Evolutionary conservation across 495 filamentous ascomycete species (phyloP).

Genomic region (Lophium mytilinum): DNA sequence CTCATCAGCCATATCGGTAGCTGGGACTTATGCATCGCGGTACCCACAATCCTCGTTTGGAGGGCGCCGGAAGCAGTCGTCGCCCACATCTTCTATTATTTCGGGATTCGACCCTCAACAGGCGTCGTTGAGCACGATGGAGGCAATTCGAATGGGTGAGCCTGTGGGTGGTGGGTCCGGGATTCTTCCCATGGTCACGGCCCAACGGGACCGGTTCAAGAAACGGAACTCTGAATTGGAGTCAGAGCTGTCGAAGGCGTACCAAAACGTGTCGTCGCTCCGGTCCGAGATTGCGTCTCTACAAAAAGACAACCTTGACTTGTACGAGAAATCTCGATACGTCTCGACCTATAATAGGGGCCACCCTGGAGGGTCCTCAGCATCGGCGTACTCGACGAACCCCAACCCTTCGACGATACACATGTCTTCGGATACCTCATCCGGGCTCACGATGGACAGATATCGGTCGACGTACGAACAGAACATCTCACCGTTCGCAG

Average conservation of each 20-base stretch:
- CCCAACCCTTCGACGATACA: slow-evolving; percentile 68
- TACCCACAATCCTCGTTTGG: slow-evolving; percentile 68
- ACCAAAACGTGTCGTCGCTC: slow-evolving; percentile 73
- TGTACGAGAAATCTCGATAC: slow-evolving; percentile 98
- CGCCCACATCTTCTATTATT: slow-evolving; percentile 95
- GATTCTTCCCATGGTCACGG: slow-evolving; percentile 95
- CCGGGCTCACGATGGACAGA: slow-evolving; percentile 66
- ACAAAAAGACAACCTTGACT: slow-evolving; percentile 90
- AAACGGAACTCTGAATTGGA: slow-evolving; percentile 89
- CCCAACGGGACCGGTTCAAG: slow-evolving; percentile 97
- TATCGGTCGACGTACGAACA: slow-evolving; percentile 93
- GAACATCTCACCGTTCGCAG: slow-evolving; percentile 90
- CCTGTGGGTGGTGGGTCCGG: slow-evolving; percentile 75
- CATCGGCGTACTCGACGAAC: slow-evolving; percentile 62
- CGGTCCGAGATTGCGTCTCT: slow-evolving; percentile 86
- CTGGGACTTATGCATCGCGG: slow-evolving; percentile 81
- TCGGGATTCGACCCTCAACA: slow-evolving; percentile 77
- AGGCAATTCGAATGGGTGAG: slow-evolving; percentile 56
- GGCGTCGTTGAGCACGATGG: slow-evolving; percentile 39
- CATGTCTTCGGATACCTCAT: slow-evolving; percentile 49
- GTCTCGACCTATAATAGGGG: slow-evolving; percentile 81
- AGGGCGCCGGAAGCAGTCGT: slow-evolving; percentile 48
- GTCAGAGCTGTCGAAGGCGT: slow-evolving; percentile 74
- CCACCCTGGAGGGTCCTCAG: slow-evolving; percentile 41
- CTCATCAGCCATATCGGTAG: slow-evolving; percentile 79